Conservation (phyloP, 2,329 filamentous ascomycete genomes). For the Chalara sp. region DNA sequence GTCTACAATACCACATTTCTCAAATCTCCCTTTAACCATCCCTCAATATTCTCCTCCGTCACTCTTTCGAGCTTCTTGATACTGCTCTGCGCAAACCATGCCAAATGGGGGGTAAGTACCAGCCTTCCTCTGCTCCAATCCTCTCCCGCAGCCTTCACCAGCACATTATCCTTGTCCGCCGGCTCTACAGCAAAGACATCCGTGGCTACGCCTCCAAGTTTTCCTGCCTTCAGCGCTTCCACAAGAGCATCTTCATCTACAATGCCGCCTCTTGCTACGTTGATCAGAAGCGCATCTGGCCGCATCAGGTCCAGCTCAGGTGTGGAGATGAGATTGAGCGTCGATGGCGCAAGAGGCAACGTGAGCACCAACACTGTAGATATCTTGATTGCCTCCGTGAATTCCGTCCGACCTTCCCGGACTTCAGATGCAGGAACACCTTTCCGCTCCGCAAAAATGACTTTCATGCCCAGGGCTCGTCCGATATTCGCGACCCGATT, state of each 20-base stretch:
- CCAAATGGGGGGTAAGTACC: conserved; percentile 44
- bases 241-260: not conserved
- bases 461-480: conserved; percentile 15
- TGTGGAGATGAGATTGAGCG: conserved; percentile 19
- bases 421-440: not conserved
- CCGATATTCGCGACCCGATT: conserved; percentile 16
- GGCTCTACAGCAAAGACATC: not conserved
- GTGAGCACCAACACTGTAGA: conserved; percentile 18
- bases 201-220: not conserved
- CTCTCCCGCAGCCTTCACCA: conserved; percentile 15
- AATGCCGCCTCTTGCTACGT: not conserved
- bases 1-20: conserved; percentile 11
- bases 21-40: conserved; percentile 29
- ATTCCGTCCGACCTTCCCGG: conserved; percentile 12
- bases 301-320: conserved; percentile 18
- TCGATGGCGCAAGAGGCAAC: conserved; percentile 16
- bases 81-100: conserved; percentile 44
- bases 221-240: not conserved
- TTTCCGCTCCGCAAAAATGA: conserved; percentile 18
- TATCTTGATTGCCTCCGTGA: conserved; percentile 10
- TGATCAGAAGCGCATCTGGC: conserved; percentile 7
- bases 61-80: conserved; percentile 37
- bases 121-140: conserved; percentile 37
- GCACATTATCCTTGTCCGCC: conserved; percentile 32
- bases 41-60: conserved; percentile 40